Conservation (phyloP, 2,329 filamentous ascomycete species). For the Calonectria pteridis region DNA sequence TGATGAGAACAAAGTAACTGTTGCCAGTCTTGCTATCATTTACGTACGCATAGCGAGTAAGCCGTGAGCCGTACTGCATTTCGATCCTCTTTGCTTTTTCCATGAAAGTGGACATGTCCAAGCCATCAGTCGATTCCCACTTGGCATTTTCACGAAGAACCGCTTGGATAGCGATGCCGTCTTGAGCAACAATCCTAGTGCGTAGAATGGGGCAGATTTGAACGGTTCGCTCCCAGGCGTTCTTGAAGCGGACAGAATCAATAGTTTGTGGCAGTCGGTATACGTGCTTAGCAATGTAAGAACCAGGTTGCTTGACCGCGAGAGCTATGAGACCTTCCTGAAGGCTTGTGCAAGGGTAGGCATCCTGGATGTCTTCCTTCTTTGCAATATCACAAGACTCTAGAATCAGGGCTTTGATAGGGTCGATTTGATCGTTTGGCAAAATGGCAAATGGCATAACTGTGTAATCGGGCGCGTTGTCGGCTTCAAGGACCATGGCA, state of each 20-base stretch:
- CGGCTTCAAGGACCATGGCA: background rate
- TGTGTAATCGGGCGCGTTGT: background rate
- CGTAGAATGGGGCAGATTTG: conserved; percentile 6
- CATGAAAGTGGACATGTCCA: background rate
- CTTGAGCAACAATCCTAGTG: background rate
- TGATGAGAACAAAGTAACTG: conserved; percentile 22
- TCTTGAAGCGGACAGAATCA: background rate
- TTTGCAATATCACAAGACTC: conserved; percentile 19
- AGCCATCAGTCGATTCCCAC: conserved; percentile 7
- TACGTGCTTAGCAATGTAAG: conserved; percentile 7
- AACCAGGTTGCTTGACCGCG: conserved; percentile 15
- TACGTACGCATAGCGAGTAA: conserved; percentile 3
- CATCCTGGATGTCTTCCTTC: conserved; percentile 43
- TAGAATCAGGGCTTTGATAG: background rate
- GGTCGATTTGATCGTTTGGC: background rate
- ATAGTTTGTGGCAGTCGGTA: background rate
- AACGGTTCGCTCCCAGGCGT: conserved; percentile 1
- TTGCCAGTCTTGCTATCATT: background rate
- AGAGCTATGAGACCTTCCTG: conserved; percentile 16
- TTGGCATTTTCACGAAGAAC: background rate
- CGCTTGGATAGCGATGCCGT: background rate
- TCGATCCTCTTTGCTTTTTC: background rate
- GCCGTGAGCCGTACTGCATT: conserved; percentile 13
- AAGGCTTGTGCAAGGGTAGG: conserved; percentile 18
- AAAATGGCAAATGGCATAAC: background rate